Evolutionary conservation across 441 rosid species (phyloP), one percentile per base, ranked within the genome.

Genomic region (Omphalea diandra): DNA sequence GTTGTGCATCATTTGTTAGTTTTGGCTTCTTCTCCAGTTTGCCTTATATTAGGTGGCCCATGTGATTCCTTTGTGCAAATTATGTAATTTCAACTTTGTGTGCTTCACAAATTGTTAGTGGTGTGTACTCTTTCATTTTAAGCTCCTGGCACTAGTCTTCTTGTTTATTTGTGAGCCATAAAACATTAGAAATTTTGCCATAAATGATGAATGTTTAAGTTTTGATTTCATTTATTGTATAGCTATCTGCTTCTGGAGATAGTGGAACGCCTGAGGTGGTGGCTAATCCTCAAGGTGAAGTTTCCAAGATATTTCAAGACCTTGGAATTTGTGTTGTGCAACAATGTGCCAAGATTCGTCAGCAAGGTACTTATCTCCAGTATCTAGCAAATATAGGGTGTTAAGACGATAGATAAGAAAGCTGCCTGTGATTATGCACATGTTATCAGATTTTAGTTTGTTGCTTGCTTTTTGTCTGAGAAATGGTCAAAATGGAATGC

Each of bases 201-300:
- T 61, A 1, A 29, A n/a, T 70, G 24, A 65, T 57, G 57, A 56
- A 22, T 43, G 47, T 55, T 36, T 58, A 56, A 38, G 7, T 70
- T 43, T 60, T 77, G 43, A 41, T 32, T 35, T 31, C 60, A 67
- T 76, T 65, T 55, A 46, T 55, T 49, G 10, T 71, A 41, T 74
- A 93, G 98, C 79, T 94, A 79, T 91, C 97, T 55, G 94, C 98
- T 80, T 94, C 98, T 18, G 97, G 98, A 61, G 98, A 94, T 80
- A 83, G 91, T 67, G 98, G 97, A 81, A 83, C 71, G 53, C 98
- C 97, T 43, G 97, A 94, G 78, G 97, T 88, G 35, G 98, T 80
- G 40, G 84, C 93, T 63, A 96, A 94, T 83, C 98, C 98, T 79
- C 85, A 78, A 77, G 95, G 98, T 70, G 97, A 87, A 54, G 97